Percentiles rank a stretch among this genome's conserved stretches.
These are phyloP conservation scores for Puccinia horiana DNA, from an alignment of 1,284 basidiomycete species.

Conservation along the genomic window DNA sequence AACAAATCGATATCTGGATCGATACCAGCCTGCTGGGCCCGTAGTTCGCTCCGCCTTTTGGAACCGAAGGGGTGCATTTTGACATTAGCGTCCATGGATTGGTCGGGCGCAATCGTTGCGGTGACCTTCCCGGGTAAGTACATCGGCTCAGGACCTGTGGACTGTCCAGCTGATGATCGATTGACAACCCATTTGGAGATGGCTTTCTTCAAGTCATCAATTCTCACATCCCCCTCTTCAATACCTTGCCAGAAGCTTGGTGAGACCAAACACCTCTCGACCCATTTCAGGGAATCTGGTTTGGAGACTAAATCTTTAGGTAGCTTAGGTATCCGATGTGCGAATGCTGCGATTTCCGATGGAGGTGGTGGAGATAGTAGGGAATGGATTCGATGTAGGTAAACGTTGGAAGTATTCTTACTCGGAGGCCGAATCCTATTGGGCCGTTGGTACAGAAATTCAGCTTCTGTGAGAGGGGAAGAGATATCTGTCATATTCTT, in stretches of 20 bases:
- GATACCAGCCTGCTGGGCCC: slow-evolving; percentile 23
- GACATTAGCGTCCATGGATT: slow-evolving; percentile 44
- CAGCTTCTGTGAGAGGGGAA: slow-evolving; percentile 33
- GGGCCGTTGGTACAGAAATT: slow-evolving; percentile 24
- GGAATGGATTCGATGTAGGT: slow-evolving; percentile 44
- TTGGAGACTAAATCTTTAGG: slow-evolving; percentile 27
- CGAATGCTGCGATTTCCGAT: slow-evolving; percentile 72
- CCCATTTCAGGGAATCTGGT: slow-evolving; percentile 28
- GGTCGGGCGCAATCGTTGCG: slow-evolving; percentile 37
- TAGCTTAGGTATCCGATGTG: slow-evolving; percentile 65
- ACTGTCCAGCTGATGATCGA: background rate
- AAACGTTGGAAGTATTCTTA: slow-evolving; percentile 36
- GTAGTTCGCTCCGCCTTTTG: slow-evolving; percentile 27
- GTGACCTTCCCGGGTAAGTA: slow-evolving; percentile 48
- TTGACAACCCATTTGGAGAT: slow-evolving; percentile 37
- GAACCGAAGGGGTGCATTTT: slow-evolving; percentile 46
- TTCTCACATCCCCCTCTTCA: slow-evolving; percentile 45
- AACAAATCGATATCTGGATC: slow-evolving; percentile 38
- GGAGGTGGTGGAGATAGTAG: slow-evolving; percentile 69
- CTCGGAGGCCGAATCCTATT: slow-evolving; percentile 45
- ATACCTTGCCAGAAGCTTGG: slow-evolving; percentile 45
- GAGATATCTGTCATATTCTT: background rate
- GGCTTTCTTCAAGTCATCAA: slow-evolving; percentile 43
- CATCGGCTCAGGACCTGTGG: background rate
- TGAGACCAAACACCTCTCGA: slow-evolving; percentile 46